A percentile compares a stretch with the other conserved stretches of the same genome.
Conservation (phyloP, 176 grass and related monocot genomes). For the Musa beccarii region DNA sequence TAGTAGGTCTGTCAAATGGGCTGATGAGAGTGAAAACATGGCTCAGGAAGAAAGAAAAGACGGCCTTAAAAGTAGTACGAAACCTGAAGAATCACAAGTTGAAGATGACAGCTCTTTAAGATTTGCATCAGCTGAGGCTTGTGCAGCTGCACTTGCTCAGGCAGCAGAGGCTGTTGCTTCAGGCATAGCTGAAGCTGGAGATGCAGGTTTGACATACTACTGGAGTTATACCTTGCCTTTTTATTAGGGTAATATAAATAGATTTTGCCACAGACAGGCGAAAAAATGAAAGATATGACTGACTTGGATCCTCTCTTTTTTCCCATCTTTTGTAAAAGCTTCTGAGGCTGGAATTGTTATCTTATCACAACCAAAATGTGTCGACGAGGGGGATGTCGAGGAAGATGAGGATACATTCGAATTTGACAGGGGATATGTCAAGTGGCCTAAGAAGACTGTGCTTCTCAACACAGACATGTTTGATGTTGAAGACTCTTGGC, state of each 20-base stretch:
- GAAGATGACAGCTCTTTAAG: slow-evolving; percentile 46
- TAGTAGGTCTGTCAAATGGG: slow-evolving; percentile 57
- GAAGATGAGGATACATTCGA: slow-evolving; percentile 39
- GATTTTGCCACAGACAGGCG: too few species aligned
- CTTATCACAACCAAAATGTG: slow-evolving; percentile 40
- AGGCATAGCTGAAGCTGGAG: slow-evolving; percentile 44
- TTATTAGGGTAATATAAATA: neutral
- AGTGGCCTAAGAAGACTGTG: slow-evolving; percentile 79
- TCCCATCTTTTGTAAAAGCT: slow-evolving; percentile 32
- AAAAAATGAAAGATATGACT: neutral
- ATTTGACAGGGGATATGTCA: slow-evolving; percentile 43
- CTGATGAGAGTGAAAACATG: slow-evolving; percentile 32
- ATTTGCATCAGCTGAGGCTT: slow-evolving; percentile 70
- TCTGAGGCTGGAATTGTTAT: slow-evolving; percentile 65
- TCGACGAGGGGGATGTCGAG: slow-evolving; percentile 12
- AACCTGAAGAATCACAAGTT: slow-evolving; percentile 19
- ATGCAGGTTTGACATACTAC: slow-evolving; percentile 46
- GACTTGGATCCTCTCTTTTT: neutral
- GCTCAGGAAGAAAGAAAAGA: slow-evolving; percentile 25
- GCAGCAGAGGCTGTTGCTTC: slow-evolving; percentile 64
- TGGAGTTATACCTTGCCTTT: neutral
- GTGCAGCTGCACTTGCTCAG: slow-evolving; percentile 54
- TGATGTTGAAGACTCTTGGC: slow-evolving; percentile 85
- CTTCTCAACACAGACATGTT: slow-evolving; percentile 82
- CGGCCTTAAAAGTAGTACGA: slow-evolving; percentile 26